phyloP scores from a whole-genome alignment of 352 stramenopile species.

The Phytophthora citricola region DNA sequence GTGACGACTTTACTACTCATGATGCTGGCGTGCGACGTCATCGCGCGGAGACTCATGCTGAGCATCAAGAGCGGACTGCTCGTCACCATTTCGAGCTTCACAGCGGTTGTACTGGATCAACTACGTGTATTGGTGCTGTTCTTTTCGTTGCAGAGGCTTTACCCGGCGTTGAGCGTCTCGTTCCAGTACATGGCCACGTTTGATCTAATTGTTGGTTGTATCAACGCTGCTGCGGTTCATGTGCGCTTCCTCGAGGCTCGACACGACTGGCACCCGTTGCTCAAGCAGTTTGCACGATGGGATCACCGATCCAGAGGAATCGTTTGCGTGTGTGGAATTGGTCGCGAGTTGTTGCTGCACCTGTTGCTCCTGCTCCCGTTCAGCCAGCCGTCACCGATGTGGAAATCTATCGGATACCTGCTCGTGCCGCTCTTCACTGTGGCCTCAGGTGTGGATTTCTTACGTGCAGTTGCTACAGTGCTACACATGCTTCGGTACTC shows the following conservation, averaged over 20 bases:
- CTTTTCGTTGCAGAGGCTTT: conserved; percentile 59
- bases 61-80: conserved; percentile 81
- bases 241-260: conserved; percentile 67
- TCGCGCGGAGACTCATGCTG: conserved; percentile 61
- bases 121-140: conserved; percentile 66
- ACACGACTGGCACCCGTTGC: conserved; percentile 66
- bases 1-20: conserved; percentile 50
- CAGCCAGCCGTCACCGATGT: conserved; percentile 31
- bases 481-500: conserved; percentile 60
- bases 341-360: conserved; percentile 65
- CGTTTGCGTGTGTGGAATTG: conserved; percentile 59
- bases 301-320: conserved; percentile 54
- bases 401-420: conserved; percentile 48
- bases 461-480: conserved; percentile 60
- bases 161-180: conserved; percentile 43
- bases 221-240: conserved; percentile 64
- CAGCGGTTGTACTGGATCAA: conserved; percentile 75
- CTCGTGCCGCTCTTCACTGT: conserved; percentile 69
- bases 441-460: conserved; percentile 61
- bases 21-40: conserved; percentile 66
- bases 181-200: conserved; percentile 62
- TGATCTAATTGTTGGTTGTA: conserved; percentile 59
- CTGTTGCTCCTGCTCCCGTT: conserved; percentile 70
- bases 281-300: conserved; percentile 66
- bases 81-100: conserved; percentile 72